Evolutionary conservation across 1,284 basidiomycete genomes (phyloP), one percentile per base, ranked within the genome.

Genomic region (Boletus mariae): DNA sequence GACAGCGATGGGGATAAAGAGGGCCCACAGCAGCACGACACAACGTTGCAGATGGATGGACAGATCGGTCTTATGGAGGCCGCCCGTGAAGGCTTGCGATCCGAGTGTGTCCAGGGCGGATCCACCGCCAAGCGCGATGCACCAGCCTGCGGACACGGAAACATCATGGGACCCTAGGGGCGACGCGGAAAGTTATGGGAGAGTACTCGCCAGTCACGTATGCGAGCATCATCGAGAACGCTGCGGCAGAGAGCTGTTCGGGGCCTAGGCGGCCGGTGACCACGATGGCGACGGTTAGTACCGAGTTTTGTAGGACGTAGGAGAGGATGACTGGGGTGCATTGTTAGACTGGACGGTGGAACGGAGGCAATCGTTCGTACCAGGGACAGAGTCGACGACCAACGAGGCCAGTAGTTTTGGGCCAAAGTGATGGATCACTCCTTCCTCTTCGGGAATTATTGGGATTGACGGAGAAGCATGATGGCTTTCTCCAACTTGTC

Each of bases 31-130:
- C 10, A 87, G 63, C 17, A 85, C 38, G 45, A 87, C 62, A 59
- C 84, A 87, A 57, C 87, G 75, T 64, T 89, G 86, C 28, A 88
- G 75, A 60, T 88, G 84, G 29, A 88, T 64, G 2, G 85, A 85
- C 9, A 90, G 73, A 59, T 87, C 83, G 5, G 80, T 79, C 8
- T 75, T 73, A 40, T 66, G 73, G 52, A 64, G 71, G 40, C 81
- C 78, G 29, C 84, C 84, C 8, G 87, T 87, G 69, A 84, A 90
- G 0, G 85, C 79, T 60, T 87, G 84, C 5, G 87, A 90, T 40
- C 86, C 87, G 51, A 89, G 73, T 1, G 87, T 90, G 67, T 90
- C 87, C 31, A 90, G 73, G 9, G 87, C 87, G 1, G 87, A 90
- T 1, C 86, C 85, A 17, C 87, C 87, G 11, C 87, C 87, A 20